Evolutionary conservation across 371 early-diverging fungal species (phyloP).

Genomic region (Haplosporangium sp.): DNA sequence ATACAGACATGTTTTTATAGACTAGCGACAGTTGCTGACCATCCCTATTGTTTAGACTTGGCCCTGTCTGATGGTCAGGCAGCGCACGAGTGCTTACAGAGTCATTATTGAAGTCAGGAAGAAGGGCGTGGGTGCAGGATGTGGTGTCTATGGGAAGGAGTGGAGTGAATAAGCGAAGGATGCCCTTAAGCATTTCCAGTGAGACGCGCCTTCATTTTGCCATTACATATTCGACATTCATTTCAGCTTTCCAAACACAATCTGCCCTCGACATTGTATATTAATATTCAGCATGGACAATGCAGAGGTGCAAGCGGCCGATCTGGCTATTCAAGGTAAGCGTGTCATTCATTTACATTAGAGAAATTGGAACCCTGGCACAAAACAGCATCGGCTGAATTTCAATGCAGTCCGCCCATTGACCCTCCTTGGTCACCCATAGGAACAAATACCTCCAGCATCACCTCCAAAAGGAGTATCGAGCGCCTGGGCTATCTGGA

Average conservation of each 20-base stretch:
- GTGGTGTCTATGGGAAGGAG: too few species aligned
- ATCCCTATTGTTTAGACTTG: too few species aligned
- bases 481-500: conserved; percentile 49
- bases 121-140: too few species aligned
- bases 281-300: conserved; percentile 4
- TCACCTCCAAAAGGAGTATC: conserved; percentile 50
- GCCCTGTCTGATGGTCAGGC: too few species aligned
- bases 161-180: too few species aligned
- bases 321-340: conserved; percentile 30
- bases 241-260: not conserved
- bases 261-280: not conserved
- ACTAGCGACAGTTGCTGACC: too few species aligned
- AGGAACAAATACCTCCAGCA: conserved; percentile 56
- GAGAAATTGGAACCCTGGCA: not conserved
- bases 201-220: not conserved
- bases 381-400: not conserved
- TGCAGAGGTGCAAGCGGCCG: conserved; percentile 18
- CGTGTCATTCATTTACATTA: not conserved
- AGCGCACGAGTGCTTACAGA: too few species aligned
- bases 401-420: too few species aligned
- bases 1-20: too few species aligned
- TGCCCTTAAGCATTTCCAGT: too few species aligned
- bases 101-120: too few species aligned
- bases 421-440: not conserved
- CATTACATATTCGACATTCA: not conserved